Conservation (phyloP, 768 basidiomycete species). For the Austroboletus festivus region DNA sequence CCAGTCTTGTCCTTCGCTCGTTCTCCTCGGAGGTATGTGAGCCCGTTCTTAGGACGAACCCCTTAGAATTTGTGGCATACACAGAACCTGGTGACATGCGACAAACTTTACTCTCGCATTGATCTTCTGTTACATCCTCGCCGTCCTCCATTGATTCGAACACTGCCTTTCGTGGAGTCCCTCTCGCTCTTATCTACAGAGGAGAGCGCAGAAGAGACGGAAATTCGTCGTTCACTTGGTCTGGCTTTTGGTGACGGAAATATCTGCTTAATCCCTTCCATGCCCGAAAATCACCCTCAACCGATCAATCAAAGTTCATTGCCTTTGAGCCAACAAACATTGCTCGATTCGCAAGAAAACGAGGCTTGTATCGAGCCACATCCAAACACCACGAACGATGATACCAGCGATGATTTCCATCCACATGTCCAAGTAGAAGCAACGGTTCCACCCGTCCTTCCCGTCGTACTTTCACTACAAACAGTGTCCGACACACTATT, state of each 20-base stretch:
- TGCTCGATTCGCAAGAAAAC: background rate
- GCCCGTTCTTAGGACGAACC: background rate
- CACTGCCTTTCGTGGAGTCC: conserved; percentile 59
- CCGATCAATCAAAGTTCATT: background rate
- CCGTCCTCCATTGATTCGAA: conserved; percentile 69
- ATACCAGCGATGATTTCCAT: background rate
- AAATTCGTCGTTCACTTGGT: conserved; percentile 40
- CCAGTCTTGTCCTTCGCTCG: conserved; percentile 53
- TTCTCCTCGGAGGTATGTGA: conserved; percentile 33
- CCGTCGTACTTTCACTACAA: background rate
- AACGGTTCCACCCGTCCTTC: background rate
- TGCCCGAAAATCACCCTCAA: conserved; percentile 2
- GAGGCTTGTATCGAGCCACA: background rate
- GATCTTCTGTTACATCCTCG: conserved; percentile 77
- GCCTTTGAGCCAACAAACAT: background rate
- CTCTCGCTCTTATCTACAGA: conserved; percentile 61
- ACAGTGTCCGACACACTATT: background rate
- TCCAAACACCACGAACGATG: conserved; percentile 1
- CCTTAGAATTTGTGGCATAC: background rate
- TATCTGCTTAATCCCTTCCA: background rate
- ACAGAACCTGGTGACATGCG: conserved; percentile 16
- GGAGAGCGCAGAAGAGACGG: conserved; percentile 61
- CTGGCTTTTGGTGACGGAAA: conserved; percentile 27
- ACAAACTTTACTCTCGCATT: conserved; percentile 36
- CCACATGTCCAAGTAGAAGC: background rate